These are phyloP conservation scores for Ailanthus altissimus DNA, from an alignment of 345 rosid species.

Conservation along the genomic window DNA sequence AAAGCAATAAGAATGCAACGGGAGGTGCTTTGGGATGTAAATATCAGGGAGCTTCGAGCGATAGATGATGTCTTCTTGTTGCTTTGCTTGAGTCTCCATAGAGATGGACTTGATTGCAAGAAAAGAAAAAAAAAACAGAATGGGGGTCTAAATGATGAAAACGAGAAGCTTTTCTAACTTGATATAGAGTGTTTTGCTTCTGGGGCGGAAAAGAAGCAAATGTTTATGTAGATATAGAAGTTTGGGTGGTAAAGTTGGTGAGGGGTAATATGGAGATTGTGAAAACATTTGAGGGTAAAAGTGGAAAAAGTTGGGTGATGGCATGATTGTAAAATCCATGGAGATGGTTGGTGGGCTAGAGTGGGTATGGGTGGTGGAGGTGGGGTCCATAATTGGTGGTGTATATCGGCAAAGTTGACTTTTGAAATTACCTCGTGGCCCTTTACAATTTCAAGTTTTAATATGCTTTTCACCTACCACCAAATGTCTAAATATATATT, in stretches of 20 bases:
- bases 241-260: constrained; percentile 18
- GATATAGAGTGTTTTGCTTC: neutral
- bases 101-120: neutral
- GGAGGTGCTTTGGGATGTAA: constrained; percentile 69
- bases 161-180: no score
- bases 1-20: constrained; percentile 72
- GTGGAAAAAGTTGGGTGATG: neutral
- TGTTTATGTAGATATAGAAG: constrained; percentile 27
- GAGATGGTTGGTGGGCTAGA: constrained; percentile 9
- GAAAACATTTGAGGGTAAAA: neutral
- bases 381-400: constrained; percentile 21
- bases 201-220: neutral
- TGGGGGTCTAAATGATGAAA: neutral
- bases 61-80: constrained; percentile 51
- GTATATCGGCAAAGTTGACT: neutral
- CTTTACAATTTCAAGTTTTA: neutral
- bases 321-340: no score
- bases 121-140: neutral
- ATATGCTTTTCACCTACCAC: constrained; percentile 6
- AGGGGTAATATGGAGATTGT: constrained; percentile 6
- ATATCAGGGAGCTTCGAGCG: constrained; percentile 82
- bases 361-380: constrained; percentile 12
- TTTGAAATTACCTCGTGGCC: no score
- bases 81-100: constrained; percentile 30
- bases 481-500: neutral